Evolutionary conservation across 192 early-diverging fungal genomes (phyloP).

Genomic region (Coemansia sp.): DNA sequence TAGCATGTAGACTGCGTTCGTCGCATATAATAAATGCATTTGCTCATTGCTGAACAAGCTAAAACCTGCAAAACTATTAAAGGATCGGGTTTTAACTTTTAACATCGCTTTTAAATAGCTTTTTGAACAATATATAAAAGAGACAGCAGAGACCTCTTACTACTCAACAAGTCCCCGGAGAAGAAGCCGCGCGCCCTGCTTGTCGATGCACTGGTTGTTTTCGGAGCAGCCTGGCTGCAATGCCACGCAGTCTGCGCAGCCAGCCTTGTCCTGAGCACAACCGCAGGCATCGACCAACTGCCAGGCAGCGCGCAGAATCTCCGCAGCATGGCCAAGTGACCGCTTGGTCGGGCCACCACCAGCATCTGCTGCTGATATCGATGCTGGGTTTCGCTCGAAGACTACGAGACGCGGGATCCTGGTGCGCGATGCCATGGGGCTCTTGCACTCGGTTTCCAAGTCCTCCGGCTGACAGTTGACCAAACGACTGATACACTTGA

Average conservation of each 20-base stretch:
- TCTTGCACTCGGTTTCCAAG: conserved; percentile 29
- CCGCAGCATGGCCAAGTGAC: neutral
- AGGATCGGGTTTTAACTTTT: too few species aligned
- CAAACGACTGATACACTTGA: neutral
- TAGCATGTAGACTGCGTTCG: too few species aligned
- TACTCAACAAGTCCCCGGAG: conserved; percentile 4
- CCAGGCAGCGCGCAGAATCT: neutral
- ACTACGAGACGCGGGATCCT: conserved; percentile 22
- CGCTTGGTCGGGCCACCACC: conserved; percentile 3
- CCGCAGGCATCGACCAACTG: neutral
- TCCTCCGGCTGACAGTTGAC: conserved; percentile 1
- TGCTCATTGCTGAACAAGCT: too few species aligned
- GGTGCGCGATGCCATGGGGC: conserved; percentile 12
- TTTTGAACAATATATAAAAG: too few species aligned
- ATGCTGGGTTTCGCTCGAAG: conserved; percentile 12
- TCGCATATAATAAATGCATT: too few species aligned
- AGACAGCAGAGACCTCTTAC: too few species aligned
- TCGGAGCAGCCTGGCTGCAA: conserved; percentile 13
- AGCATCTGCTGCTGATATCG: neutral
- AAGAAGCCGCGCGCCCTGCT: conserved; percentile 12
- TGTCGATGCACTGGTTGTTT: conserved; percentile 19
- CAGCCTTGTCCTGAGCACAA: neutral
- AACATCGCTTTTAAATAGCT: too few species aligned
- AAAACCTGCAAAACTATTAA: too few species aligned
- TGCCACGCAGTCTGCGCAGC: conserved; percentile 21